Base-by-base conservation (phyloP, 2,329 filamentous ascomycete species). In the Paraphaeosphaeria minitans region DNA sequence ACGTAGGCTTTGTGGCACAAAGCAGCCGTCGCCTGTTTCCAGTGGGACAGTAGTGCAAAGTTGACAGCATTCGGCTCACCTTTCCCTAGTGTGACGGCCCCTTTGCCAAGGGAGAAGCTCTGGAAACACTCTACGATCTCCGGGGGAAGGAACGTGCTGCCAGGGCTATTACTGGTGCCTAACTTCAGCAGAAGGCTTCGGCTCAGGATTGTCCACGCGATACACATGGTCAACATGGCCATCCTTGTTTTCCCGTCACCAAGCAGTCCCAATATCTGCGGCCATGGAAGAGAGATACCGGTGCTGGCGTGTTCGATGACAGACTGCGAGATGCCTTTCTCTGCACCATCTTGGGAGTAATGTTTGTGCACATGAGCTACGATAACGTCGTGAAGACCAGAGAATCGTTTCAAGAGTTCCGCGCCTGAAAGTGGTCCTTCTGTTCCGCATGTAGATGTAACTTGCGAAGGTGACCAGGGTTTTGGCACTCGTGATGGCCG, bases 101-200 rank as follows among this genome's bases (percentile, higher is more conserved):
- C 55, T 29, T 48, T 60, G 27, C 55, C 56, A 0, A 61, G 43
- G 21, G 55, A 61, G 45, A 62, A 66, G 45, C 52, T 57, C 42
- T 66, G 63, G 45, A 66, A 62, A 31, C 59, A 62, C 27, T 62
- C 61, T 2, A 63, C 61, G 21, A 64, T 54, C 47, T 64, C 61
- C 4, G 64, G 61, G 7, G 61, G 59, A 2, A 62, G 52, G 43
- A 64, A 66, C 2, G 64, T 61, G 21, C 55, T 61, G 16, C 58
- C 58, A 9, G 61, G 56, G 33, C 61, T 62, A 22, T 52, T 57
- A 45, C 57, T 60, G 8, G 60, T 27, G 6, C 61, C 61, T 22
- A 60, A 45, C 22, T 66, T 64, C 19, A 64, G 19, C 39, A 64
- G 33, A n/a, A 66, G 51, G n/a, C 57, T 64, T 27, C 61, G 43